Evolutionary conservation across 2,329 filamentous ascomycete species (phyloP).

Genomic region (Alternaria triticimaculans): DNA sequence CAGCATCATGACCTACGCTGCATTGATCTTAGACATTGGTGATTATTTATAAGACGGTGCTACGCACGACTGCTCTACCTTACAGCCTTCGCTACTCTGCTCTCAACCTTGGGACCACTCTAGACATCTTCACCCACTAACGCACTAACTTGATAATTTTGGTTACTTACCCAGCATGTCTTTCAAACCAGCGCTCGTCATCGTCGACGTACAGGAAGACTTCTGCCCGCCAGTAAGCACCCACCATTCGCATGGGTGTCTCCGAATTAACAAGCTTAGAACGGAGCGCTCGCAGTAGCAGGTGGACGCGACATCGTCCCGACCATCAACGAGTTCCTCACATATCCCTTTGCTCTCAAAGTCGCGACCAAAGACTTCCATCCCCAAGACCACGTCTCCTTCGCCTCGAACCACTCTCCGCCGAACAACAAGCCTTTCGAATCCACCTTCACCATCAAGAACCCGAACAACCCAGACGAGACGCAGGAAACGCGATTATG

Average conservation of each 20-base stretch:
- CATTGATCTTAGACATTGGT: slow-evolving; percentile 8
- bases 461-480: slow-evolving; percentile 69
- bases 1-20: slow-evolving; percentile 10
- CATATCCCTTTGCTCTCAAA: slow-evolving; percentile 72
- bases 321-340: slow-evolving; percentile 76
- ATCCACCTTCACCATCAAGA: slow-evolving; percentile 68
- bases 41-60: not conserved
- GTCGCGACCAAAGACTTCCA: slow-evolving; percentile 95
- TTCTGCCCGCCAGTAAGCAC: slow-evolving; percentile 83
- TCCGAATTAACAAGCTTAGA: slow-evolving; percentile 57
- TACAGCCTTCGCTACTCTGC: not conserved
- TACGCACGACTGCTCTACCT: not conserved
- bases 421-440: slow-evolving; percentile 72
- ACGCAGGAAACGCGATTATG: slow-evolving; percentile 75
- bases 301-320: slow-evolving; percentile 73
- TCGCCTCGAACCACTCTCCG: slow-evolving; percentile 76
- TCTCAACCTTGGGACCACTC: not conserved
- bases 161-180: slow-evolving; percentile 22
- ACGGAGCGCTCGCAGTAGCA: slow-evolving; percentile 83
- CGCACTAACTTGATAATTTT: not conserved
- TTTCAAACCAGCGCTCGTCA: slow-evolving; percentile 65
- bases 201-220: slow-evolving; percentile 93
- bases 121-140: not conserved
- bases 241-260: not conserved
- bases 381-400: slow-evolving; percentile 82